Evolutionary conservation across 345 rosid genomes (phyloP).

Genomic region (Rhodamnia argentea): DNA sequence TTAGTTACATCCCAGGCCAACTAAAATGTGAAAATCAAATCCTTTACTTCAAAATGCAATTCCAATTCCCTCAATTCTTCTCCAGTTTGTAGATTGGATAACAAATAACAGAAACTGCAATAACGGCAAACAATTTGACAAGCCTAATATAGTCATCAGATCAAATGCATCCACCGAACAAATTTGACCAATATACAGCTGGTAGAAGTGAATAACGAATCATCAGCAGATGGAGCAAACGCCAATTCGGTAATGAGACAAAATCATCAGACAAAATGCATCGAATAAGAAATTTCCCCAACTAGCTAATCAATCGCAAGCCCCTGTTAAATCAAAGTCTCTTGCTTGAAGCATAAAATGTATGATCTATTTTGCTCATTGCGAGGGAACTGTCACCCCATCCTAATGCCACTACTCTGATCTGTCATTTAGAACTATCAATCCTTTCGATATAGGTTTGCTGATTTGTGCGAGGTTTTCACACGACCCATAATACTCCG

Average conservation of each 20-base stretch:
- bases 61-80: neutral
- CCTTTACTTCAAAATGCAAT: neutral
- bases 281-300: neutral
- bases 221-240: neutral
- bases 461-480: neutral
- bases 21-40: neutral
- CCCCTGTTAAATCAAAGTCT: neutral
- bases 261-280: neutral
- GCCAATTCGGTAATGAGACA: neutral
- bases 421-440: neutral
- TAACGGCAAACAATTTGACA: neutral
- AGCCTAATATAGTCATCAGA: neutral
- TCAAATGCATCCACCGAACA: neutral
- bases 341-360: neutral
- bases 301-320: neutral
- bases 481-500: neutral
- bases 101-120: neutral
- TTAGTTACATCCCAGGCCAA: neutral
- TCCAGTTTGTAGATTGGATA: neutral
- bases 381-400: neutral
- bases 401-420: neutral
- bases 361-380: neutral
- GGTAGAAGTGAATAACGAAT: neutral
- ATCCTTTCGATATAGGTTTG: neutral
- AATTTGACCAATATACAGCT: neutral